Conservation (phyloP, 2,329 filamentous ascomycete species). For the Elsinoe arachidis region DNA sequence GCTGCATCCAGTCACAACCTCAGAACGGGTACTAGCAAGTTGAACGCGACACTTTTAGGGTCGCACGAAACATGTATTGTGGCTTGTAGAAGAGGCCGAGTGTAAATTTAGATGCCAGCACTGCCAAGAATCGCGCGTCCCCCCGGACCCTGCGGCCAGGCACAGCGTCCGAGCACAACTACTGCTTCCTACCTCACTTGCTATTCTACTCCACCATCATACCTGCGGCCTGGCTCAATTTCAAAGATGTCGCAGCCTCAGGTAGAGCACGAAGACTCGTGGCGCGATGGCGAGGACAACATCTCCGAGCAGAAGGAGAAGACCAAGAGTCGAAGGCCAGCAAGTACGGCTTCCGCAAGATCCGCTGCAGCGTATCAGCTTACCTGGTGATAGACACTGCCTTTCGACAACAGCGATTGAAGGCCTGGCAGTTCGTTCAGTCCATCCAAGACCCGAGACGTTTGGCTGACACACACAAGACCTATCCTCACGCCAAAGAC, state of each 20-base stretch:
- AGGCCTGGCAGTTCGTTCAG: slow-evolving; percentile 86
- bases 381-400: slow-evolving; percentile 63
- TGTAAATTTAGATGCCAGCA: too few species aligned
- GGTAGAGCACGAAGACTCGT: slow-evolving; percentile 36
- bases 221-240: neutral
- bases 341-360: slow-evolving; percentile 51
- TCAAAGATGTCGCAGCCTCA: slow-evolving; percentile 37
- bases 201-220: neutral
- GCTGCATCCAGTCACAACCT: too few species aligned
- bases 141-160: too few species aligned
- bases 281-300: slow-evolving; percentile 34
- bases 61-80: too few species aligned
- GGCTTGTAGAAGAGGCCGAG: too few species aligned
- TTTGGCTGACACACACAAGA: slow-evolving; percentile 46
- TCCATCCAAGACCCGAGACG: neutral
- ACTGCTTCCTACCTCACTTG: too few species aligned
- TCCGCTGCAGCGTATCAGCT: slow-evolving; percentile 3
- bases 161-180: too few species aligned
- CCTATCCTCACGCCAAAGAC: slow-evolving; percentile 94
- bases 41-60: too few species aligned
- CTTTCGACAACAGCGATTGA: slow-evolving; percentile 91
- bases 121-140: too few species aligned
- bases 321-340: slow-evolving; percentile 83
- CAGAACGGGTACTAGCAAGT: too few species aligned
- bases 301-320: slow-evolving; percentile 52